These are phyloP conservation scores for Pseudonectria foliicola DNA, from an alignment of 2,329 filamentous ascomycete species.

Conservation along the genomic window DNA sequence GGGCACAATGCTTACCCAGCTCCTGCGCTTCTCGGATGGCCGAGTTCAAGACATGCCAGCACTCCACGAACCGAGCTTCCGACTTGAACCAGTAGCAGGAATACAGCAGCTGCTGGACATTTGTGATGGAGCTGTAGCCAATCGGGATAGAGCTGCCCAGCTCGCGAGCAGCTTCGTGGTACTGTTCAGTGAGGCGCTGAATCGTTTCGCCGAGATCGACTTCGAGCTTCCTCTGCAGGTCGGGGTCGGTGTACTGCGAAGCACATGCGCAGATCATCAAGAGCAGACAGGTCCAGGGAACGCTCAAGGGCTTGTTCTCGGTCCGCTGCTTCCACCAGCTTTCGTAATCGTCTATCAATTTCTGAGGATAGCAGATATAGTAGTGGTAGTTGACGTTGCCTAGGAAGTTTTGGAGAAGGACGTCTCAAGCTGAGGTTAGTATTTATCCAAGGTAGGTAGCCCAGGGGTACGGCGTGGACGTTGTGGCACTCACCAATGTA, in stretches of 20 bases:
- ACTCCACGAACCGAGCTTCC: constrained; percentile 29
- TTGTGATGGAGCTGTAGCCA: constrained; percentile 25
- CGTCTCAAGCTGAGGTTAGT: constrained; percentile 21
- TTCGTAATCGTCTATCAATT: constrained; percentile 30
- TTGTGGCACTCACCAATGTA: constrained; percentile 25
- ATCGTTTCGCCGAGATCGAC: constrained; percentile 23
- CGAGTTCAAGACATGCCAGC: constrained; percentile 29
- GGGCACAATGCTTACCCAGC: constrained; percentile 18
- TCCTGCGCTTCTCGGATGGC: constrained; percentile 31
- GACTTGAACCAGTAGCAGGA: constrained; percentile 33
- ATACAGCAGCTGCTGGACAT: constrained; percentile 29
- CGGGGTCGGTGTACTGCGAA: constrained; percentile 25
- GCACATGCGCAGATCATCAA: constrained; percentile 32
- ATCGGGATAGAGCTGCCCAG: constrained; percentile 26
- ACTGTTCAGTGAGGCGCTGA: constrained; percentile 24
- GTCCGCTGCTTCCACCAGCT: constrained; percentile 28
- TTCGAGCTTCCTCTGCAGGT: constrained; percentile 25
- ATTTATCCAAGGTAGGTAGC: no score
- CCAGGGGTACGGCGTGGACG: no score
- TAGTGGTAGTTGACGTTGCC: constrained; percentile 32
- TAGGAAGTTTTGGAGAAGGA: constrained; percentile 31
- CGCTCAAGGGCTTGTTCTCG: constrained; percentile 23
- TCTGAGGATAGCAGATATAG: constrained; percentile 31
- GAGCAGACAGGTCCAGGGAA: constrained; percentile 33
- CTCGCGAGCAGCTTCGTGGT: constrained; percentile 27